Conservation (phyloP, 139 green algal genomes). For the Chloropicon primus region DNA sequence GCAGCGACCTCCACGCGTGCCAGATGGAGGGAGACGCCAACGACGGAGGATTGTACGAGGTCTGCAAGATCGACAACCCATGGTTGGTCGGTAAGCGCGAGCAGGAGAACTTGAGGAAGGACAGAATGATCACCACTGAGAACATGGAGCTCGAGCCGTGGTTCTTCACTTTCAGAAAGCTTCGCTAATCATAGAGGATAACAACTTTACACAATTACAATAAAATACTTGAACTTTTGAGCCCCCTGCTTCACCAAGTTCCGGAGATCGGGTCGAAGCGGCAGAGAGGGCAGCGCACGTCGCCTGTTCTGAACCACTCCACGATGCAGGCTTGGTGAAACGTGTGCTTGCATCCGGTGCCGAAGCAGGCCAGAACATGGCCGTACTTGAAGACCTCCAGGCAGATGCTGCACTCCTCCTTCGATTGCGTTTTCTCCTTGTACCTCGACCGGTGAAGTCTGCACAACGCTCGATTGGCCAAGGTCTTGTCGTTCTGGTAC, state of each 20-base stretch:
- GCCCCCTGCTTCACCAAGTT: too few relatives aligned
- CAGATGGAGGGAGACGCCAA: conserved; percentile 17
- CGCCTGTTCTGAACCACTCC: neutral
- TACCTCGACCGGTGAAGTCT: neutral
- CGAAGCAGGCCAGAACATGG: neutral
- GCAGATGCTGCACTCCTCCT: neutral
- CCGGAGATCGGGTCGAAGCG: too few relatives aligned
- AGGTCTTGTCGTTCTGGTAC: neutral
- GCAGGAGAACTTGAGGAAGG: conserved; percentile 26
- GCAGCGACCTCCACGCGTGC: conserved; percentile 18
- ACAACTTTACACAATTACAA: too few relatives aligned
- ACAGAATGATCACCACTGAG: conserved; percentile 24
- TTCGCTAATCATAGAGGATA: neutral
- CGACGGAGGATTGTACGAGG: conserved; percentile 26
- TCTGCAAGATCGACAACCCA: conserved; percentile 30
- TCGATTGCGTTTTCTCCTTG: neutral
- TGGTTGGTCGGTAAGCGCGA: conserved; percentile 28
- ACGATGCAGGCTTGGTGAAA: neutral
- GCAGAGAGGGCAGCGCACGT: neutral
- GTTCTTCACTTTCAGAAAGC: conserved; percentile 31
- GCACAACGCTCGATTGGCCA: neutral
- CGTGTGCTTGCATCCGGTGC: neutral
- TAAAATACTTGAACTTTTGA: too few relatives aligned
- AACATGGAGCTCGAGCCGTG: conserved; percentile 32
- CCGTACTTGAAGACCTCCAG: neutral